These are phyloP conservation scores for Flaveria linearis DNA, from an alignment of 129 eudicot species.

Conservation along the genomic window DNA sequence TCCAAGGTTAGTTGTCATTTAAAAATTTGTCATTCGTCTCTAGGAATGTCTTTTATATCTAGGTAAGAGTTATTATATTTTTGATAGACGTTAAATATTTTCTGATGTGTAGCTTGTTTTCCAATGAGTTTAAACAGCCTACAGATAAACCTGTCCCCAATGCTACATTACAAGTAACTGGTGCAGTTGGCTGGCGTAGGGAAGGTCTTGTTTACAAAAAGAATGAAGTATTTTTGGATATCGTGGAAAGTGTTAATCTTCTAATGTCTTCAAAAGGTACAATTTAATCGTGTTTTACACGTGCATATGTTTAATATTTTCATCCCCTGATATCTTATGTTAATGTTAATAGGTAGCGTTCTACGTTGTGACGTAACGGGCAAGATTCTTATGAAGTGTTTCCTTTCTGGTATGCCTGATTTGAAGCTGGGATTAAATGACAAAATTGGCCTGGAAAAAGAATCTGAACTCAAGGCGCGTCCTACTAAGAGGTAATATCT, in stretches of 20 bases:
- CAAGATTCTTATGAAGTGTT: conserved; percentile 96
- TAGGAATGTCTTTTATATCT: background rate
- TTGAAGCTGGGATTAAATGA: conserved; percentile 94
- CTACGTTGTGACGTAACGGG: conserved; percentile 99
- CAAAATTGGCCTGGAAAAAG: conserved; percentile 98
- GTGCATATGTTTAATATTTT: background rate
- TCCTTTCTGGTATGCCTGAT: conserved; percentile 99
- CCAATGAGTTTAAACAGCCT: conserved; percentile 47
- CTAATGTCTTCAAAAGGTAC: conserved; percentile 99
- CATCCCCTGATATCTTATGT: conserved; percentile 7
- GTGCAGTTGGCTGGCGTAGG: conserved; percentile 99
- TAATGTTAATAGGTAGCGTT: conserved; percentile 67
- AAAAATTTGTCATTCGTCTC: background rate
- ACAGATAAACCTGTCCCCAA: conserved; percentile 92
- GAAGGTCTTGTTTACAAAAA: conserved; percentile 95
- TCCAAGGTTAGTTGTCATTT: conserved; percentile 61
- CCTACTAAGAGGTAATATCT: conserved; percentile 80
- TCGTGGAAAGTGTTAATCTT: conserved; percentile 98
- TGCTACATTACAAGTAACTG: conserved; percentile 98
- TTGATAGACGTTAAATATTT: background rate
- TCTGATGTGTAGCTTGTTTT: conserved; percentile 15
- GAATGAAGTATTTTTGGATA: conserved; percentile 97
- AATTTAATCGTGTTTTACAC: background rate
- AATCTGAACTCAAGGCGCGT: conserved; percentile 88
- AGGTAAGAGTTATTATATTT: conserved; percentile 11